Percentiles rank a stretch among this genome's conserved stretches.
These are phyloP conservation scores for Puccinia novopanici DNA, from an alignment of 1,284 basidiomycete species.

Conservation along the genomic window DNA sequence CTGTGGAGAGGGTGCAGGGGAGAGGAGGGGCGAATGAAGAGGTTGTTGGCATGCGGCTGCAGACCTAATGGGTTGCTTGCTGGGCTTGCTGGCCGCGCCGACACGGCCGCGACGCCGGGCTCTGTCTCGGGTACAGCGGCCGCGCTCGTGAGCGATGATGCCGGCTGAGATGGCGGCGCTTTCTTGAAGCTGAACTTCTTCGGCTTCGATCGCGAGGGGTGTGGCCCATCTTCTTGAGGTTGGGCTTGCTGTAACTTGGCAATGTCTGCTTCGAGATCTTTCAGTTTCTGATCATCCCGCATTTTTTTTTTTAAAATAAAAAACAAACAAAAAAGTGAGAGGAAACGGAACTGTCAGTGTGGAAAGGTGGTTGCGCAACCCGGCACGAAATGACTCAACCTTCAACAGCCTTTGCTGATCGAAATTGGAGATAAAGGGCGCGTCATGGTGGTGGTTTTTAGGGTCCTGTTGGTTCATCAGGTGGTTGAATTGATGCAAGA, in stretches of 20 bases:
- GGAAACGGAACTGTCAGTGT: background rate
- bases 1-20: constrained; percentile 1
- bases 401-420: constrained; percentile 21
- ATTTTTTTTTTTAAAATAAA: background rate
- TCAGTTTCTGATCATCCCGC: background rate
- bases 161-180: background rate
- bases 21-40: constrained; percentile 20
- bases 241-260: background rate
- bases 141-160: background rate
- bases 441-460: background rate
- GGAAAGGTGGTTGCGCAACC: background rate
- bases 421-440: background rate
- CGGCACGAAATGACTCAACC: background rate
- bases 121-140: background rate
- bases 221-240: background rate
- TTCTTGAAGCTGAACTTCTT: constrained; percentile 33
- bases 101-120: no score
- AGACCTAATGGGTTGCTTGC: background rate
- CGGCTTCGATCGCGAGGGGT: background rate
- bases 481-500: constrained; percentile 13
- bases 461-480: background rate
- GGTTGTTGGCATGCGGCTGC: constrained; percentile 3
- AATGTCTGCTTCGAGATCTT: background rate
- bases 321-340: background rate
- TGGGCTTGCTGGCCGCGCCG: background rate